Percentiles rank a stretch among this genome's conserved stretches.
phyloP scores from a whole-genome alignment of 2,329 filamentous ascomycete species.

The Reticulascus tulasneorum region DNA sequence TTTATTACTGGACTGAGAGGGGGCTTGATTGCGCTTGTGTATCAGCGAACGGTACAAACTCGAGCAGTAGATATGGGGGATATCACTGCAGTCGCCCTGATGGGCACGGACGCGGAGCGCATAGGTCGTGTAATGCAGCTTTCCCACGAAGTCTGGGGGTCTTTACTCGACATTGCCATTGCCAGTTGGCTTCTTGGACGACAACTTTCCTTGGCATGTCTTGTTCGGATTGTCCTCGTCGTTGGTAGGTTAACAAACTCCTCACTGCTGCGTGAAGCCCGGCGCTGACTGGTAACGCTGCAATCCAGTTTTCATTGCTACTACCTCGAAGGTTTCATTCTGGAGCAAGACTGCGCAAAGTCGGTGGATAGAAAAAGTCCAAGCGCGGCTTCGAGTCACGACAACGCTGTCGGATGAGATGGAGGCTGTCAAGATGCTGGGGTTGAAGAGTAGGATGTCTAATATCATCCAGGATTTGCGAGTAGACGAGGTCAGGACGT shows the following conservation, averaged over 20 bases:
- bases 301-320: constrained; percentile 15
- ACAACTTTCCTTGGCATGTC: constrained; percentile 22
- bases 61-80: constrained; percentile 19
- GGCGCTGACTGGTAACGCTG: not conserved
- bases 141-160: constrained; percentile 25
- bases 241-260: constrained; percentile 5
- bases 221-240: constrained; percentile 20
- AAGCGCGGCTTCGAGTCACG: constrained; percentile 37
- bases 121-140: constrained; percentile 17
- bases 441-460: constrained; percentile 21
- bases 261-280: no score
- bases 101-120: constrained; percentile 29
- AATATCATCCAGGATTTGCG: constrained; percentile 22
- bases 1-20: constrained; percentile 19
- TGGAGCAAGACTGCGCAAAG: constrained; percentile 19
- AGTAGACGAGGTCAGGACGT: constrained; percentile 23
- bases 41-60: constrained; percentile 17
- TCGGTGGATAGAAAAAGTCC: constrained; percentile 38
- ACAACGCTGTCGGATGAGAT: constrained; percentile 37
- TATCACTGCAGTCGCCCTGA: constrained; percentile 24
- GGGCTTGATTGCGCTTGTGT: constrained; percentile 20
- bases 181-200: constrained; percentile 24
- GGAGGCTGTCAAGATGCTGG: constrained; percentile 42
- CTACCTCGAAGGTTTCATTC: constrained; percentile 14
- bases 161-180: constrained; percentile 21